phyloP scores from a whole-genome alignment of 345 rosid species.

The Boechera stricta region DNA sequence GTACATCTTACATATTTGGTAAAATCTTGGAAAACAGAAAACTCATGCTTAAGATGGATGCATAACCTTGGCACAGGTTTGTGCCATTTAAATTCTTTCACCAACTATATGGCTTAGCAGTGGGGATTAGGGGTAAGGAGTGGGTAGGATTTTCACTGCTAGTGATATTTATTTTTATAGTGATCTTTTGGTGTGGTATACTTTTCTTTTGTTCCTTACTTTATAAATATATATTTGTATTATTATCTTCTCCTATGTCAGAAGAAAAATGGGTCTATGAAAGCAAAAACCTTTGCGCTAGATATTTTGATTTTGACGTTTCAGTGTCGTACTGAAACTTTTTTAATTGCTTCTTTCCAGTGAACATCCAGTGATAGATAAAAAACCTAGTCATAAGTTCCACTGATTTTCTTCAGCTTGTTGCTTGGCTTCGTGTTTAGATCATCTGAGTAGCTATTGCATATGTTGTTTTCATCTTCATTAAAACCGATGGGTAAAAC shows the following conservation, averaged over 20 bases:
- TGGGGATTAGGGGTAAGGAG: conserved; percentile 5
- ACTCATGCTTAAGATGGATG: background rate
- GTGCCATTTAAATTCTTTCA: conserved; percentile 30
- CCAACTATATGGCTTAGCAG: conserved; percentile 23
- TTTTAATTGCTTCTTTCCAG: conserved; percentile 32
- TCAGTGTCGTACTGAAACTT: conserved; percentile 57
- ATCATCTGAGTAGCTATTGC: conserved; percentile 8
- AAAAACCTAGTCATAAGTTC: conserved; percentile 45
- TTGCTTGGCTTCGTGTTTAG: conserved; percentile 18
- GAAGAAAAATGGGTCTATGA: conserved; percentile 49
- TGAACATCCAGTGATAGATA: conserved; percentile 34
- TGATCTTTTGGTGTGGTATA: conserved; percentile 31
- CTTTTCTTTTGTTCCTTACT: conserved; percentile 31
- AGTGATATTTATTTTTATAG: conserved; percentile 21
- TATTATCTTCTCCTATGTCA: conserved; percentile 44
- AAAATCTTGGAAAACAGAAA: conserved; percentile 4
- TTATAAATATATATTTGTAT: conserved; percentile 15
- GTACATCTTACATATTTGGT: conserved; percentile 9
- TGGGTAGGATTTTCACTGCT: conserved; percentile 37
- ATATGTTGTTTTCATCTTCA: conserved; percentile 15
- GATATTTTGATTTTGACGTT: conserved; percentile 77
- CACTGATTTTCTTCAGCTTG: conserved; percentile 31
- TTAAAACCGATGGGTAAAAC: conserved; percentile 24
- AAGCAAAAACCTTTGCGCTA: conserved; percentile 51
- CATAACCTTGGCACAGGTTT: conserved; percentile 36